phyloP scores from a whole-genome alignment of 495 filamentous ascomycete species.

The Trichoderma virens region DNA sequence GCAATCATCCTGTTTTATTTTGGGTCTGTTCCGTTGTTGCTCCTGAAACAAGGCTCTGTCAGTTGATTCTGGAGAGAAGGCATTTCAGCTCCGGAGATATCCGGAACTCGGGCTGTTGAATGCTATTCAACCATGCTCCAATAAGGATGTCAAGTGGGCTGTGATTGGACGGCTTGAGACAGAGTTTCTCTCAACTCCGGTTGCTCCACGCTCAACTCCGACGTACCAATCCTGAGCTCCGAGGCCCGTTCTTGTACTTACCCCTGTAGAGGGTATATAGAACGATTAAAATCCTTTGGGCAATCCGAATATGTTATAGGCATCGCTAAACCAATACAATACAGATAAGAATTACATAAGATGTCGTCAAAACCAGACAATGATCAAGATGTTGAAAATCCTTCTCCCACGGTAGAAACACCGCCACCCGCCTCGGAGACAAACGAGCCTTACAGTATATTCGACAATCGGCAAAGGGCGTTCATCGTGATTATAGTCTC shows the following conservation, averaged over 20 bases:
- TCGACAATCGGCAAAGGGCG: conserved; percentile 38
- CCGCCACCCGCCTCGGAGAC: conserved; percentile 5
- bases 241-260: not conserved
- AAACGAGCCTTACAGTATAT: conserved; percentile 37
- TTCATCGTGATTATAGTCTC: conserved; percentile 40
- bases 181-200: not conserved
- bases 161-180: not conserved
- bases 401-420: not conserved
- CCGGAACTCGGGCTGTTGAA: too few species aligned
- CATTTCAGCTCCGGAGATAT: not conserved
- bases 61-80: too few species aligned
- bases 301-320: not conserved
- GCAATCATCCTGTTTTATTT: too few species aligned
- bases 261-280: not conserved
- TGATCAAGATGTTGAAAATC: not conserved
- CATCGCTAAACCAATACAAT: not conserved
- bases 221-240: not conserved
- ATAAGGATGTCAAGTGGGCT: not conserved
- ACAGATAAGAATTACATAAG: not conserved
- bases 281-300: not conserved
- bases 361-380: not conserved
- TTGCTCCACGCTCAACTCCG: not conserved
- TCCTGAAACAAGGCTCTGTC: not conserved
- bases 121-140: not conserved
- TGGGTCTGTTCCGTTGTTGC: too few species aligned